Conservation (phyloP, 805 yeast genomes). For the Barnettozyma californica region DNA sequence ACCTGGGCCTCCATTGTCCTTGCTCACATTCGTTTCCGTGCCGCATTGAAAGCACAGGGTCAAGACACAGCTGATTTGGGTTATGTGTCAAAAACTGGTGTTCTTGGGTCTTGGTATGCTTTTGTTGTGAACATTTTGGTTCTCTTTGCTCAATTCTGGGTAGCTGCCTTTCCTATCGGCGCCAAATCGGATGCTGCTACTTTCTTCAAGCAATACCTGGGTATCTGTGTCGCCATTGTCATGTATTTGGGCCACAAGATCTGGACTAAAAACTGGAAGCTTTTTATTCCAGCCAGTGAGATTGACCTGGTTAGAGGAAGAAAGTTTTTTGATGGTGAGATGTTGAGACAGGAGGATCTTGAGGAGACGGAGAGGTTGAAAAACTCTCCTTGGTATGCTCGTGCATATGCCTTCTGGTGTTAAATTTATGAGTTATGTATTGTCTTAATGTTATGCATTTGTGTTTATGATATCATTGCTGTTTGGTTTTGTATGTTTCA, state of each 20-base stretch:
- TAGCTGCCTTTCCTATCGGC: slow-evolving; percentile 53
- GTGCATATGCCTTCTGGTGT: slow-evolving; percentile 8
- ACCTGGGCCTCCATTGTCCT: slow-evolving; percentile 57
- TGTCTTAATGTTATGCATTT: not conserved
- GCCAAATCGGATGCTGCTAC: slow-evolving; percentile 32
- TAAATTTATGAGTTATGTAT: not conserved
- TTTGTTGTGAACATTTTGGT: slow-evolving; percentile 42
- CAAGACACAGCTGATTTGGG: slow-evolving; percentile 43
- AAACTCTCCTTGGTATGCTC: slow-evolving; percentile 9
- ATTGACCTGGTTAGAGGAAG: slow-evolving; percentile 57
- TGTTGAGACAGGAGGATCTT: slow-evolving; percentile 32
- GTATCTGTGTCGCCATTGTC: slow-evolving; percentile 40
- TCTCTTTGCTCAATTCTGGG: slow-evolving; percentile 57
- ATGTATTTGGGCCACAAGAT: slow-evolving; percentile 42
- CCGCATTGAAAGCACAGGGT: slow-evolving; percentile 51
- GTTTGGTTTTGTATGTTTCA: not conserved
- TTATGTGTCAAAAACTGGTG: slow-evolving; percentile 45
- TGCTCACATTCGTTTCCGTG: slow-evolving; percentile 52
- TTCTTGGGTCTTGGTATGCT: slow-evolving; percentile 47
- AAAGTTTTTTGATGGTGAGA: slow-evolving; percentile 35
- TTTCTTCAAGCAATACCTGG: slow-evolving; percentile 50
- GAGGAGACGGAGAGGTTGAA: slow-evolving; percentile 26
- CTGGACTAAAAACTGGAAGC: slow-evolving; percentile 30
- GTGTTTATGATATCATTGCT: not conserved
- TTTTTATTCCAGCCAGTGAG: slow-evolving; percentile 36